These are phyloP conservation scores for Alternaria incomplexa DNA, from an alignment of 2,329 filamentous ascomycete genomes.

Conservation along the genomic window DNA sequence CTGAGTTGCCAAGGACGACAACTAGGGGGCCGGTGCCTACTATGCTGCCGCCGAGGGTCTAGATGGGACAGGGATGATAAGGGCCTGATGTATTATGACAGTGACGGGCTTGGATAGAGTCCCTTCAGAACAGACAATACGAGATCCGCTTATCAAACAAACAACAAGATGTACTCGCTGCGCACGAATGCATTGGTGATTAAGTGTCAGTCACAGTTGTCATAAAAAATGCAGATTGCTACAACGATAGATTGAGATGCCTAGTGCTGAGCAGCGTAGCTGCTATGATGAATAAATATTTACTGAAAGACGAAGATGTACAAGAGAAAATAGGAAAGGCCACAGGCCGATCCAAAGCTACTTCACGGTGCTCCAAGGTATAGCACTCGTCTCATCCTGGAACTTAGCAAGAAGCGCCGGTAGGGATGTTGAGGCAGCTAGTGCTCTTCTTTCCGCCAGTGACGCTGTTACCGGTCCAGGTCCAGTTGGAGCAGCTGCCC, in stretches of 20 bases:
- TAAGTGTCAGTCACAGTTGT: background rate
- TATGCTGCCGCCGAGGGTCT: conserved; percentile 28
- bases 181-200: no score
- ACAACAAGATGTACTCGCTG: background rate
- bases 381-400: background rate
- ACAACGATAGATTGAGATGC: background rate
- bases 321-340: background rate
- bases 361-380: background rate
- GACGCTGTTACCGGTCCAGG: conserved; percentile 55
- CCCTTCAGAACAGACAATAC: background rate
- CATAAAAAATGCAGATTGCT: background rate
- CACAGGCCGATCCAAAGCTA: background rate
- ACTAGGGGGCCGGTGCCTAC: conserved; percentile 32
- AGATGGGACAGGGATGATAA: background rate
- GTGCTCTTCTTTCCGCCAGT: conserved; percentile 48
- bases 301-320: background rate
- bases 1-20: conserved; percentile 31
- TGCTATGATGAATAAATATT: background rate
- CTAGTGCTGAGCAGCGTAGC: background rate
- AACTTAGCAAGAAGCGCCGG: conserved; percentile 43
- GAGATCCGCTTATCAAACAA: background rate
- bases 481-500: conserved; percentile 61
- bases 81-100: no score
- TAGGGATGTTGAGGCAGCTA: conserved; percentile 44
- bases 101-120: background rate